These are phyloP conservation scores for Mycena galopus DNA, from an alignment of 768 basidiomycete genomes.

Conservation along the genomic window DNA sequence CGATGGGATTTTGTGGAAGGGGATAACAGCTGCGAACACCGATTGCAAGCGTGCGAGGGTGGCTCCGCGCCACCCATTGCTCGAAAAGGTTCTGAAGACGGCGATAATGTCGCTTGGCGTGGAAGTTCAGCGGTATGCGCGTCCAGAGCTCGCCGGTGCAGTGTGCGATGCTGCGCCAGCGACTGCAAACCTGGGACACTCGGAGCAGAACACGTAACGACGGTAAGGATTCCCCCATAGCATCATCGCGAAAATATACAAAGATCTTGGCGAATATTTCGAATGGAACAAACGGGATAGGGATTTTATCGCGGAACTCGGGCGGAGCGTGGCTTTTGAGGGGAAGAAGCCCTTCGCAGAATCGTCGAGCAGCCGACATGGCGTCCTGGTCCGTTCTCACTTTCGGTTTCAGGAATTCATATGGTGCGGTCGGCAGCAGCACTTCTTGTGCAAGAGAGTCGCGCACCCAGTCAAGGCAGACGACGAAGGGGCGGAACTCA, in stretches of 20 bases:
- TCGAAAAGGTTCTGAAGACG: not conserved
- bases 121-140: not conserved
- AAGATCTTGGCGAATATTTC: conserved; percentile 15
- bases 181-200: conserved; percentile 8
- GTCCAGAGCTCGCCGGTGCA: conserved; percentile 1
- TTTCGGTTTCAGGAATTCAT: not conserved
- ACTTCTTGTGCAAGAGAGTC: not conserved
- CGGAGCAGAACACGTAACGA: not conserved
- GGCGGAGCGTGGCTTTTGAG: not conserved
- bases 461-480: not conserved
- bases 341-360: not conserved
- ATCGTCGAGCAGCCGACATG: not conserved
- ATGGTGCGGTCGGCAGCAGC: not conserved
- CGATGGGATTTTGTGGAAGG: not conserved
- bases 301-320: not conserved
- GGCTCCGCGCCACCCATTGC: not conserved
- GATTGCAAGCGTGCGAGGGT: not conserved
- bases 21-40: conserved; percentile 11
- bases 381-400: not conserved
- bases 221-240: not conserved
- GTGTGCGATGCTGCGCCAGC: conserved; percentile 15
- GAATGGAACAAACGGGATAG: conserved; percentile 2
- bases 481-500: not conserved
- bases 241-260: not conserved
- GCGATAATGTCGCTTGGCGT: not conserved